Percentiles rank a stretch among this genome's conserved stretches.
These are phyloP conservation scores for Allium sativum DNA, from an alignment of 106 monocot genomes.

Conservation along the genomic window DNA sequence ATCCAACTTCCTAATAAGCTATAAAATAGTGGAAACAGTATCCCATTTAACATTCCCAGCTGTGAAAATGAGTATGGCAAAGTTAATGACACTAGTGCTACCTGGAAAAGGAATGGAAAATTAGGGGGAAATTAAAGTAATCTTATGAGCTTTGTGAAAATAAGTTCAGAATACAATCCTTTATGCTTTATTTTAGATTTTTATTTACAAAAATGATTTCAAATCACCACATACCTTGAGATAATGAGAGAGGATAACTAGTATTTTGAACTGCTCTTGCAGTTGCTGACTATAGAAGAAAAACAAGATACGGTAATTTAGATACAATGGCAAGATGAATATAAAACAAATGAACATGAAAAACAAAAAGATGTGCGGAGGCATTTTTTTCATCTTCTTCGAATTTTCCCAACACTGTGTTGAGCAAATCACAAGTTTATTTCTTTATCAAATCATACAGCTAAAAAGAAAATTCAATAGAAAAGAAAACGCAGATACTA, in stretches of 20 bases:
- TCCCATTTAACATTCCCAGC: constrained; percentile 57
- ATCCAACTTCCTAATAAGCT: constrained; percentile 76
- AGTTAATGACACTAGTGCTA: constrained; percentile 66
- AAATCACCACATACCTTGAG: too few relatives aligned
- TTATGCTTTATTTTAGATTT: too few relatives aligned
- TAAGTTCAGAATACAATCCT: too few relatives aligned
- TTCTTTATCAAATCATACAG: neutral
- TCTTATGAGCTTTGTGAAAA: neutral
- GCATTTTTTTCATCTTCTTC: constrained; percentile 32
- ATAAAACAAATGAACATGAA: constrained; percentile 34
- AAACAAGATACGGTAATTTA: too few relatives aligned
- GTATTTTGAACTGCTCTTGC: too few relatives aligned
- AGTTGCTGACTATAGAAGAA: too few relatives aligned
- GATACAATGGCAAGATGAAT: too few relatives aligned
- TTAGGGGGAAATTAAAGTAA: neutral
- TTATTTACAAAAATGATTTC: too few relatives aligned
- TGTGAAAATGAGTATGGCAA: constrained; percentile 75
- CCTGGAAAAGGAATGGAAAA: constrained; percentile 27
- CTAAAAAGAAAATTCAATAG: neutral
- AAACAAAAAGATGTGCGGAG: constrained; percentile 34
- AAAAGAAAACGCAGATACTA: neutral
- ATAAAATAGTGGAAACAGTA: constrained; percentile 52
- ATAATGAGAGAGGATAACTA: too few relatives aligned
- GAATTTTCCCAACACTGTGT: constrained; percentile 32
- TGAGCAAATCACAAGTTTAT: constrained; percentile 3